These are phyloP conservation scores for Lithohypha guttulata DNA, from an alignment of 2,329 filamentous ascomycete species.

Conservation along the genomic window DNA sequence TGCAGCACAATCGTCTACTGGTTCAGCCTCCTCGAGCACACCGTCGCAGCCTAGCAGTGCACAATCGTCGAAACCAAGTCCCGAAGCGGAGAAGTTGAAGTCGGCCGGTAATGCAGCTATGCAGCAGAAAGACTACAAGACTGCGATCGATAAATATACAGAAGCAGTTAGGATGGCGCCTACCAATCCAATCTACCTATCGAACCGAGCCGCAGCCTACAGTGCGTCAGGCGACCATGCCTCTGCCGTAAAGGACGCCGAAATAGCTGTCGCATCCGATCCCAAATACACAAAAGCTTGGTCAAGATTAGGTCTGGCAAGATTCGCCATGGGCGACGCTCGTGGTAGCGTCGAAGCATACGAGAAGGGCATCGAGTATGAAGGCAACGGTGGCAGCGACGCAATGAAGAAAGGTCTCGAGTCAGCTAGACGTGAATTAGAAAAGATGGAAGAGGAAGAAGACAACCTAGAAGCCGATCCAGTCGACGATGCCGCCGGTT, in stretches of 20 bases:
- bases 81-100: slow-evolving; percentile 81
- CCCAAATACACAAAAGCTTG: slow-evolving; percentile 95
- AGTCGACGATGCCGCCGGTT: slow-evolving; percentile 40
- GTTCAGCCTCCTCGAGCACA: slow-evolving; percentile 33
- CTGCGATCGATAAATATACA: slow-evolving; percentile 78
- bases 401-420: slow-evolving; percentile 96
- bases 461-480: slow-evolving; percentile 41
- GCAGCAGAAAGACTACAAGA: slow-evolving; percentile 79
- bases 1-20: slow-evolving; percentile 31
- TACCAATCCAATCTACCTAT: slow-evolving; percentile 88
- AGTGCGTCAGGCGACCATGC: slow-evolving; percentile 75
- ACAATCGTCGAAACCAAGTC: slow-evolving; percentile 33
- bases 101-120: slow-evolving; percentile 87
- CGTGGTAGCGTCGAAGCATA: slow-evolving; percentile 93
- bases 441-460: slow-evolving; percentile 57
- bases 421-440: slow-evolving; percentile 78
- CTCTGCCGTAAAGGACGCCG: slow-evolving; percentile 74
- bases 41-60: slow-evolving; percentile 29
- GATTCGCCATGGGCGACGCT: slow-evolving; percentile 83
- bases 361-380: slow-evolving; percentile 79
- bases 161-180: slow-evolving; percentile 73
- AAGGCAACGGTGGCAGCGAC: slow-evolving; percentile 87
- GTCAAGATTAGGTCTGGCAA: slow-evolving; percentile 82
- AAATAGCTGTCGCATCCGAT: slow-evolving; percentile 78
- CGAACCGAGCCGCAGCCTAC: slow-evolving; percentile 91